These are phyloP conservation scores for Nymphaea colorata DNA, from an alignment of 164 flowering plant genomes.

Conservation along the genomic window DNA sequence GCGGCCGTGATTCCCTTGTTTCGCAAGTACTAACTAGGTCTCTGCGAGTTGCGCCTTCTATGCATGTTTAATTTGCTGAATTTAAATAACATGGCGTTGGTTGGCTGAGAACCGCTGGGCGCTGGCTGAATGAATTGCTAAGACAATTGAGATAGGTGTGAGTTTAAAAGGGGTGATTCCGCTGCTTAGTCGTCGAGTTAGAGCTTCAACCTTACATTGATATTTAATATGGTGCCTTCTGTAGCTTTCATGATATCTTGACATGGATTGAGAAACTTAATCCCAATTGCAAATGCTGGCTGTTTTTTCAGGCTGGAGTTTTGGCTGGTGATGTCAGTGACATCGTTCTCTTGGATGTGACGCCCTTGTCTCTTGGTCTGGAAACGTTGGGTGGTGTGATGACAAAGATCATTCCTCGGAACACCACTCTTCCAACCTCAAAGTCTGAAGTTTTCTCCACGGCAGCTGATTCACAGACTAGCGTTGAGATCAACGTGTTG, in stretches of 20 bases:
- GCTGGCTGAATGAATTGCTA: too few relatives aligned
- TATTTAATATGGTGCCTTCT: background rate
- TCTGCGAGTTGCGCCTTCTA: too few relatives aligned
- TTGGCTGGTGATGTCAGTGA: constrained; percentile 71
- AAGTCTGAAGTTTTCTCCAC: constrained; percentile 81
- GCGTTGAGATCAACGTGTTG: constrained; percentile 73
- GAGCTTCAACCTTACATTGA: too few relatives aligned
- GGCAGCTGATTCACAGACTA: constrained; percentile 76
- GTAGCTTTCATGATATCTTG: too few relatives aligned
- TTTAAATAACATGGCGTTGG: too few relatives aligned
- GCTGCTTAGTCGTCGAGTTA: too few relatives aligned
- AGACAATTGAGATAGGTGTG: too few relatives aligned
- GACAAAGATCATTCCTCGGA: constrained; percentile 59
- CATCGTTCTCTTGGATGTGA: constrained; percentile 63
- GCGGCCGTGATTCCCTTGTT: too few relatives aligned
- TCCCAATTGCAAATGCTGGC: background rate
- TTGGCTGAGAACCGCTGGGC: too few relatives aligned
- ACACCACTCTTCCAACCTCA: constrained; percentile 68
- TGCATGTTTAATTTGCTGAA: too few relatives aligned
- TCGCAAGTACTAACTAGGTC: too few relatives aligned
- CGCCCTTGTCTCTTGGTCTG: constrained; percentile 58
- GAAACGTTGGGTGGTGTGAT: constrained; percentile 75
- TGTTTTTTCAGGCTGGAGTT: constrained; percentile 52
- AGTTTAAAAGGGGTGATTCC: too few relatives aligned
- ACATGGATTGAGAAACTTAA: background rate